Evolutionary conservation across 805 yeast species (phyloP), one percentile per base, ranked within the genome.

Genomic region (Metschnikowia gelsemii): DNA sequence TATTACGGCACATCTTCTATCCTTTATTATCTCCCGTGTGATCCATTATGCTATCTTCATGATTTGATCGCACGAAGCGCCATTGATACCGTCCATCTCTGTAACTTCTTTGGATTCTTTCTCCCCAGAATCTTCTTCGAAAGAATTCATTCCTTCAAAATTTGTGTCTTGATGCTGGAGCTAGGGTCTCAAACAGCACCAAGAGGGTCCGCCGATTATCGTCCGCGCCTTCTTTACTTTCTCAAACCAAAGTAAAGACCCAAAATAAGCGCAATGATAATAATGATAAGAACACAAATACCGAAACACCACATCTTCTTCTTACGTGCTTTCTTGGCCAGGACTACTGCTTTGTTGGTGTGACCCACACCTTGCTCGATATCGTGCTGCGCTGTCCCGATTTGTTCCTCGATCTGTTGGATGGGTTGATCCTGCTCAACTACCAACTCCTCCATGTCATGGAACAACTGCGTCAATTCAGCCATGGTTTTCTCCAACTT

Each of bases 401-500:
- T 86, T 56, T 87, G 84, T 53, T 86, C 80, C 61, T 89, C 89
- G 50, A 88, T 80, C 58, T 81, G 85, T 59, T 83, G 86, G 52
- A 93, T 82, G 47, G 84, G 81, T 54, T 80, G 88, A 65, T 90
- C 96, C 72, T 93, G 98, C 68, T 90, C 96, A 54, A 91, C 88
- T 35, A 91, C 97, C 68, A 93, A 74, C 60, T 87, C 87, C 68
- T 93, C 97, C 93, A 93, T 87, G 62, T 93, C 98, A 58, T 84
- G 85, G 73, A 93, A 89, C 62, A 93, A 78, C 71, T 87, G 96
- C 30, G 95, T 87, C 66, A 93, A 79, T 68, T 93, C 99, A 26
- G 91, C 88, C 86, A 93, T 89, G 45, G 96, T 84, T 69, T 87
- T 82, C 68, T 91, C 98, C 66, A 93, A 84, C 72, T 88, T 87